Conservation (phyloP, 78 protist species). For the Pigoraptor vietnamica region DNA sequence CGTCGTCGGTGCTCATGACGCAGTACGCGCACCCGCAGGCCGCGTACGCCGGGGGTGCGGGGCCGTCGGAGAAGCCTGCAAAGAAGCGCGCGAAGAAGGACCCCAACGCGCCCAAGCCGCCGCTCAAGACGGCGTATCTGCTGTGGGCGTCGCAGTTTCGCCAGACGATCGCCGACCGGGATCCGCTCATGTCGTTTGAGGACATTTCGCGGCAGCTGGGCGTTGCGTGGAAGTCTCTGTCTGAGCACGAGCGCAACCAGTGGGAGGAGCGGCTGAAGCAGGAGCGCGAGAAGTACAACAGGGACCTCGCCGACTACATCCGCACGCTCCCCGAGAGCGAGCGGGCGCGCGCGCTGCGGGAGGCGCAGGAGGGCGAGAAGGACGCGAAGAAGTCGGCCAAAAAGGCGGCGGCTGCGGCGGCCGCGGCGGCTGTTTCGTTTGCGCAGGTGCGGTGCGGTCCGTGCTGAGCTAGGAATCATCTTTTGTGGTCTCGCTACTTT, state of each 20-base stretch:
- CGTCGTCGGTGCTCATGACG: not conserved
- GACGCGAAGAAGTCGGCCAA: not conserved
- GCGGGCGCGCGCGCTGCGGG: not conserved
- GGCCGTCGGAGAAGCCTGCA: not conserved
- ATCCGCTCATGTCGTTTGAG: not conserved
- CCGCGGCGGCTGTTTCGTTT: too few relatives aligned
- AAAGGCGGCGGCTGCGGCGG: not conserved
- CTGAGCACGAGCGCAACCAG: not conserved
- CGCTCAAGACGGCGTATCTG: not conserved
- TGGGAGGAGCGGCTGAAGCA: not conserved
- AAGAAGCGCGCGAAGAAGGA: not conserved
- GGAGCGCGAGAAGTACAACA: not conserved
- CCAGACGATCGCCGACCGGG: not conserved
- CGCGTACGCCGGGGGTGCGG: not conserved
- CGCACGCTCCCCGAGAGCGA: not conserved
- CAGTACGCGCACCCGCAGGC: not conserved
- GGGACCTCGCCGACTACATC: not conserved
- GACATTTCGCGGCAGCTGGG: not conserved
- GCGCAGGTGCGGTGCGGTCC: too few relatives aligned
- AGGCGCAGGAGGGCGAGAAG: not conserved
- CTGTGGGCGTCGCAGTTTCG: not conserved
- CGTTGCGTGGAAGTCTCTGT: not conserved
- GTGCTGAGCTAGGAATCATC: too few relatives aligned
- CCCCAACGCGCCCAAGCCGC: not conserved
- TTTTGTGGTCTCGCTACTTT: not conserved